A percentile compares a stretch with the other conserved stretches of the same genome.
Evolutionary conservation across 2,329 filamentous ascomycete species (phyloP).

Genomic region (Elsinoe ampelina): DNA sequence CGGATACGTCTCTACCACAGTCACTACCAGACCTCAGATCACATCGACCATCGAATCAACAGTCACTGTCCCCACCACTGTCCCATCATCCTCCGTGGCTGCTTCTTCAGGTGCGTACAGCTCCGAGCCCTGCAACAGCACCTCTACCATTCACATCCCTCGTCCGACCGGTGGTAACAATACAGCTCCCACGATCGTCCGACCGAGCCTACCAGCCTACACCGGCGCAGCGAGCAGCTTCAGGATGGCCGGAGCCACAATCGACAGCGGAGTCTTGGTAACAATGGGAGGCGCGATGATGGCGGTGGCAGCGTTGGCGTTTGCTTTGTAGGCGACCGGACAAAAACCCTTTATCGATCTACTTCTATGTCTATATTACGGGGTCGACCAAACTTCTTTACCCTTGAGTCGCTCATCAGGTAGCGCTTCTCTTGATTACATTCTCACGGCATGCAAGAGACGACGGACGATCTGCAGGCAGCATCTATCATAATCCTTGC

Average conservation of each 20-base stretch:
- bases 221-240: slow-evolving; percentile 2
- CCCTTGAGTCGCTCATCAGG: neutral
- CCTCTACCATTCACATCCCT: neutral
- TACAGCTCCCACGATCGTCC: neutral
- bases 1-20: neutral
- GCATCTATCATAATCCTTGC: neutral
- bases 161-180: neutral
- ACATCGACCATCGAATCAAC: slow-evolving; percentile 2
- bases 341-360: neutral
- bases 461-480: slow-evolving; percentile 6
- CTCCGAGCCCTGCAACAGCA: neutral
- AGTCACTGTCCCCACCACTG: neutral
- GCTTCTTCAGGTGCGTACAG: neutral
- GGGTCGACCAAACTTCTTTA: neutral
- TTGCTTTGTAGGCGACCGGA: neutral
- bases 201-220: neutral
- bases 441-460: slow-evolving; percentile 3
- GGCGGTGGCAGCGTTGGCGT: neutral
- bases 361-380: neutral
- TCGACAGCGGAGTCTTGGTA: neutral
- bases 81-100: neutral
- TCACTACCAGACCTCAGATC: neutral
- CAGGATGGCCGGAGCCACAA: neutral
- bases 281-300: neutral
- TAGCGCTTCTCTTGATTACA: neutral